These are phyloP conservation scores for Termitomyces sp. DNA, from an alignment of 768 basidiomycete genomes.

Conservation along the genomic window DNA sequence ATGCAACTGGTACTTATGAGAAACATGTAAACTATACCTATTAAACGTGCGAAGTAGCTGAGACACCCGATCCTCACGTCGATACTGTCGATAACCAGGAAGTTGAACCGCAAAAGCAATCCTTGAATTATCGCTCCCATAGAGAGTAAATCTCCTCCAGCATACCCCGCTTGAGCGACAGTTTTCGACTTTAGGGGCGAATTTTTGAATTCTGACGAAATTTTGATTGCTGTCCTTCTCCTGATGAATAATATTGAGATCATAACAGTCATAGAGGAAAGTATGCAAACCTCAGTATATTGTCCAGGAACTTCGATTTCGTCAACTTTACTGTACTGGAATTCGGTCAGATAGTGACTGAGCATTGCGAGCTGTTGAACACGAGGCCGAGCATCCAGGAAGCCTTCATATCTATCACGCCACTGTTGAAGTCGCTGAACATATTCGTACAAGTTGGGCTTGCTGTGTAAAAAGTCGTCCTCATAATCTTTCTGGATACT, in stretches of 20 bases:
- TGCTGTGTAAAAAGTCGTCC: conserved; percentile 81
- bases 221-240: conserved; percentile 93
- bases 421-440: conserved; percentile 87
- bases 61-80: conserved; percentile 90
- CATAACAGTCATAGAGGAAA: neutral
- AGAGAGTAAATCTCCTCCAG: conserved; percentile 87
- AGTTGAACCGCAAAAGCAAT: conserved; percentile 91
- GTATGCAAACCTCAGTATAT: conserved; percentile 81
- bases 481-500: conserved; percentile 76
- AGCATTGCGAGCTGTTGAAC: conserved; percentile 81
- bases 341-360: conserved; percentile 94
- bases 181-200: conserved; percentile 87
- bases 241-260: conserved; percentile 36
- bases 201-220: conserved; percentile 88
- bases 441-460: conserved; percentile 82
- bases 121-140: conserved; percentile 87
- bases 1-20: conserved; percentile 1
- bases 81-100: conserved; percentile 78
- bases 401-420: conserved; percentile 86
- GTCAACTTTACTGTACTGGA: conserved; percentile 96
- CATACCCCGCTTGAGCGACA: conserved; percentile 82
- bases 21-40: conserved; percentile 46
- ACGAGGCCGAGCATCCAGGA: conserved; percentile 79
- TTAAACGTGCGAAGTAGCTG: conserved; percentile 95
- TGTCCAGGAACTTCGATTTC: conserved; percentile 99